Conservation (phyloP, 2,329 filamentous ascomycete species). For the Talaromyces verruculosus region DNA sequence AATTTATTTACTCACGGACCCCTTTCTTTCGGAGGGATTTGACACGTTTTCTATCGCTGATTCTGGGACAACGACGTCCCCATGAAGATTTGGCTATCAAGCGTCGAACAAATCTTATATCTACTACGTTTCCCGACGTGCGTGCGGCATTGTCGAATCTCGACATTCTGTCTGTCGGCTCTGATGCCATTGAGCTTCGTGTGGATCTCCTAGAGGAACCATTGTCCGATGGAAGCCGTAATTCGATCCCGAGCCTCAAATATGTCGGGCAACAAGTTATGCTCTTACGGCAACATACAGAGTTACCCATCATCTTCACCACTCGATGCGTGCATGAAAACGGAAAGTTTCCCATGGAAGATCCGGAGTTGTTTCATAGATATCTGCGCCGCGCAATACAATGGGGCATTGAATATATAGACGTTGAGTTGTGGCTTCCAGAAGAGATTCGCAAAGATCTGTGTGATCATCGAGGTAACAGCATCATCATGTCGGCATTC, state of each 20-base stretch:
- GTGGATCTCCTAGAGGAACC: constrained; percentile 79
- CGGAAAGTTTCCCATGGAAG: constrained; percentile 79
- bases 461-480: constrained; percentile 70
- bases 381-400: constrained; percentile 83
- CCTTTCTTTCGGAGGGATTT: constrained; percentile 74
- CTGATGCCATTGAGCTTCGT: constrained; percentile 80
- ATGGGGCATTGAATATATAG: constrained; percentile 87
- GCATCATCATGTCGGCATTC: constrained; percentile 86
- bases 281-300: constrained; percentile 77
- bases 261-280: constrained; percentile 87
- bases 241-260: constrained; percentile 70
- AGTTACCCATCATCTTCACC: constrained; percentile 87
- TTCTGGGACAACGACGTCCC: constrained; percentile 74
- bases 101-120: constrained; percentile 77
- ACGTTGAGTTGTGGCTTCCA: constrained; percentile 84
- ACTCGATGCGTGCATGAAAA: constrained; percentile 80
- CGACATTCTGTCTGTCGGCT: constrained; percentile 82
- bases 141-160: constrained; percentile 78
- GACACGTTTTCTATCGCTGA: constrained; percentile 75
- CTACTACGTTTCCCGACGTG: constrained; percentile 84
- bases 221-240: constrained; percentile 60
- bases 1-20: constrained; percentile 76
- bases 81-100: constrained; percentile 72
- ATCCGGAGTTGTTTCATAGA: constrained; percentile 70
- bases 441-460: constrained; percentile 69